These are phyloP conservation scores for Paxillus rubicundulus DNA, from an alignment of 768 basidiomycete species.

Conservation along the genomic window DNA sequence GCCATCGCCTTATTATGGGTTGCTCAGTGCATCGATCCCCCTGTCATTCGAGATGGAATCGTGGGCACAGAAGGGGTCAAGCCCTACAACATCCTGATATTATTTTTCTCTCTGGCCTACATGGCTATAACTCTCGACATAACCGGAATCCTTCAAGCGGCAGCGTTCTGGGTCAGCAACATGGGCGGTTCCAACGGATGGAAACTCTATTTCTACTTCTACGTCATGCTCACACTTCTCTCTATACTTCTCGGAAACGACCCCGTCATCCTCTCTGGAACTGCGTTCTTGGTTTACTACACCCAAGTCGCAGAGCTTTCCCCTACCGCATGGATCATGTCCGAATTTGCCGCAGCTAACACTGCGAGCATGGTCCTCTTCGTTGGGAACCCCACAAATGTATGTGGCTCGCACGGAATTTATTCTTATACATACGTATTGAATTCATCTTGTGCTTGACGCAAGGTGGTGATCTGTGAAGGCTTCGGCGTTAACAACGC, in stretches of 20 bases:
- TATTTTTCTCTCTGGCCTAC: constrained; percentile 91
- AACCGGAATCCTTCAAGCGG: constrained; percentile 81
- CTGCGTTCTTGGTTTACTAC: constrained; percentile 87
- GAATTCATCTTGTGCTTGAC: not conserved
- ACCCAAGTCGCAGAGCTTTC: constrained; percentile 55
- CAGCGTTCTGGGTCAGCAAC: constrained; percentile 87
- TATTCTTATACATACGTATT: not conserved
- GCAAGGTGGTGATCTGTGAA: constrained; percentile 73
- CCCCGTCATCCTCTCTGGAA: constrained; percentile 89
- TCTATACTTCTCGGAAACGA: constrained; percentile 90
- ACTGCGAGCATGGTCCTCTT: constrained; percentile 75
- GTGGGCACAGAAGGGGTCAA: constrained; percentile 76
- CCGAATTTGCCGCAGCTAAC: constrained; percentile 78
- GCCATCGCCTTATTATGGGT: constrained; percentile 55
- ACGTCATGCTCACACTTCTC: constrained; percentile 72
- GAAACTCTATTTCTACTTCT: constrained; percentile 77
- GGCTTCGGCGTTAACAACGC: constrained; percentile 78
- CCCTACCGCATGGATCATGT: constrained; percentile 66
- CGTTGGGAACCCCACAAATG: constrained; percentile 91
- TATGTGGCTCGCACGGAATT: constrained; percentile 8
- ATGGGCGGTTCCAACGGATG: constrained; percentile 72
- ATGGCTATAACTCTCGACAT: constrained; percentile 89
- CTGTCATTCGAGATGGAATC: constrained; percentile 70
- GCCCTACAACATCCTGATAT: constrained; percentile 89
- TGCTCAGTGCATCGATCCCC: constrained; percentile 44